Evolutionary conservation across 805 yeast genomes (phyloP), one percentile per base, ranked within the genome.

Genomic region (Wickerhamiella occidentalis): DNA sequence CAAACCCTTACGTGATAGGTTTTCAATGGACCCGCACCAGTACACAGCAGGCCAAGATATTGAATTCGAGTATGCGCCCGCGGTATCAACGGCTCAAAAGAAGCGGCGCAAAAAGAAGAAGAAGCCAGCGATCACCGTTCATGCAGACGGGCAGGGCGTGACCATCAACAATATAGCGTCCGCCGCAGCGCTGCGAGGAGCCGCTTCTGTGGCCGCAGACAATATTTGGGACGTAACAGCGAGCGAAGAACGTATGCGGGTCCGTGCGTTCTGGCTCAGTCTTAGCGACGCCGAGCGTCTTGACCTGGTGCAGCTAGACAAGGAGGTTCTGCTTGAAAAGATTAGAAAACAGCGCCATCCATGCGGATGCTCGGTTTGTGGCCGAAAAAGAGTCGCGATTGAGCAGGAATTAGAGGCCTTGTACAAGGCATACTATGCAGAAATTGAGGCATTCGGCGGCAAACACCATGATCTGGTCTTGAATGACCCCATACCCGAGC

Each of bases 321-420:
- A 79, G 60, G 76, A 76, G 43, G 79, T 84, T 37, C 78, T 87
- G 1, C 70, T 83, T 64, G 75, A 74, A 45, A 72, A 78, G 40
- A 76, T 85, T 62, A 76, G 74, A 52, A 73, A 52, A 78, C 80
- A 77, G 58, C 70, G 72, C 54, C 66, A 69, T 22, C 62, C 64
- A 23, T 87, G 95, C 62, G 73, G 77, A 51, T 88, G 96, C 61
- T 68, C 79, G 3, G 78, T 78, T 17, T 88, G 96, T 66, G 90
- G 88, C 1, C 74, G 84, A 42, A 80, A 82, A 56, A 78, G 80
- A 58, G 64, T 69, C 46, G 77, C 85, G 13, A 75, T 85, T 54
- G 92, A 83, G 59, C 79, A 77, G 56, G 94, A 85, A 61, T 71
- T 87, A 58, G 86, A 80, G 57, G 75, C 75, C 49, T 74, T 85